phyloP scores from a whole-genome alignment of 2,329 filamentous ascomycete genomes.

The Penicillium thymicola region DNA sequence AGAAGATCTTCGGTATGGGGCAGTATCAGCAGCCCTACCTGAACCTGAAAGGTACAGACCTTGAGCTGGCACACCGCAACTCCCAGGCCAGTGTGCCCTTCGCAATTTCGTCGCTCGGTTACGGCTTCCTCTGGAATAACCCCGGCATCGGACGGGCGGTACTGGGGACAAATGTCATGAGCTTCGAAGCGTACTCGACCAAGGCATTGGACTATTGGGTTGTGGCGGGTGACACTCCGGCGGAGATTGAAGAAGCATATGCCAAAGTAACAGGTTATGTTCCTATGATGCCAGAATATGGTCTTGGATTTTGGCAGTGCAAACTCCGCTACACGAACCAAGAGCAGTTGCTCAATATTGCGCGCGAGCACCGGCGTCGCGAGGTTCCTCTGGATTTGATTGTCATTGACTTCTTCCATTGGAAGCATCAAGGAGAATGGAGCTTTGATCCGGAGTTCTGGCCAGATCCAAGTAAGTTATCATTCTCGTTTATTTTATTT shows the following conservation, averaged over 20 bases:
- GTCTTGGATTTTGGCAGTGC: constrained; percentile 67
- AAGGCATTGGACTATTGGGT: constrained; percentile 62
- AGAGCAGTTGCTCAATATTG: constrained; percentile 59
- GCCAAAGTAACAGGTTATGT: constrained; percentile 56
- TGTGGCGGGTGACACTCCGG: constrained; percentile 55
- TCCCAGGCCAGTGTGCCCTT: constrained; percentile 66
- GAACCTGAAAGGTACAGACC: constrained; percentile 60
- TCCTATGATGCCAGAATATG: constrained; percentile 67
- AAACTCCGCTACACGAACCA: constrained; percentile 65
- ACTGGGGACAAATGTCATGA: constrained; percentile 59
- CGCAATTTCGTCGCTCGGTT: constrained; percentile 57
- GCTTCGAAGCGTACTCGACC: constrained; percentile 60
- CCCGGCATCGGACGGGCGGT: constrained; percentile 60
- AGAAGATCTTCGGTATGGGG: constrained; percentile 67
- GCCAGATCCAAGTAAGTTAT: constrained; percentile 56
- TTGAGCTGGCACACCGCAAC: constrained; percentile 65
- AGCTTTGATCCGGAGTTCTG: constrained; percentile 62
- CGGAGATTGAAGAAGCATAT: constrained; percentile 57
- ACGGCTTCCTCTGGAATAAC: constrained; percentile 66
- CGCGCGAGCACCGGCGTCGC: constrained; percentile 56
- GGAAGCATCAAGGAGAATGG: constrained; percentile 66
- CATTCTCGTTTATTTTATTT: background rate
- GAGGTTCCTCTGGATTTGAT: constrained; percentile 61
- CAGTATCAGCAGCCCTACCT: constrained; percentile 65
- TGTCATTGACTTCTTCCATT: constrained; percentile 68